Conservation (phyloP, 2,329 filamentous ascomycete genomes). For the Epichloe typhina region DNA sequence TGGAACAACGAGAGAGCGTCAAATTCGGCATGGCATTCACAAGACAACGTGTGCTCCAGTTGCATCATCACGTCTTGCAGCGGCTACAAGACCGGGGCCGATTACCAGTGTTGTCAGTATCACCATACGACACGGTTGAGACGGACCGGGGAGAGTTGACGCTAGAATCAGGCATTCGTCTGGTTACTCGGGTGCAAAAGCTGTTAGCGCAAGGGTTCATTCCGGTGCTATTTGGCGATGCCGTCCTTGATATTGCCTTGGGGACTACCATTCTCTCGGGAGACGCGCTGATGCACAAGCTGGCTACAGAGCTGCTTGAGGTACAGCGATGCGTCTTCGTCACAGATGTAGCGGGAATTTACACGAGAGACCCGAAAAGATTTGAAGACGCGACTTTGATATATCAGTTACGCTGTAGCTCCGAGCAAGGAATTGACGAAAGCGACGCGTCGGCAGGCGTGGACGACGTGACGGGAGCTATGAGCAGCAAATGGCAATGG, state of each 20-base stretch:
- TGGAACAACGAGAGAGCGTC: neutral
- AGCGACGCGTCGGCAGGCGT: neutral
- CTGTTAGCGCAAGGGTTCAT: constrained; percentile 2
- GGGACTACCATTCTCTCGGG: constrained; percentile 3
- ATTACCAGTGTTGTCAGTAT: constrained; percentile 3
- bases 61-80: constrained; percentile 3
- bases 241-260: constrained; percentile 1
- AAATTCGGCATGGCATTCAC: constrained; percentile 4
- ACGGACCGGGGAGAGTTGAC: neutral
- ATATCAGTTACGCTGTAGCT: neutral
- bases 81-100: neutral
- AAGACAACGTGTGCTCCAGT: neutral
- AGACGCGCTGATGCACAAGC: constrained; percentile 2
- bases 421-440: neutral
- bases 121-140: constrained; percentile 4
- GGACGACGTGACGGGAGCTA: constrained; percentile 3
- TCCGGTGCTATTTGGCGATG: constrained; percentile 2
- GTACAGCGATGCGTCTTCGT: constrained; percentile 4
- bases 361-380: constrained; percentile 1
- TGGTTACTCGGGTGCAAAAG: neutral
- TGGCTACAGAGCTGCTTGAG: neutral
- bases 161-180: neutral
- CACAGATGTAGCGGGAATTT: constrained; percentile 4
- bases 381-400: neutral
- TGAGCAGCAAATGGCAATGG: constrained; percentile 4